These are phyloP conservation scores for Penicillium janthinellum DNA, from an alignment of 2,329 filamentous ascomycete species.

Conservation along the genomic window DNA sequence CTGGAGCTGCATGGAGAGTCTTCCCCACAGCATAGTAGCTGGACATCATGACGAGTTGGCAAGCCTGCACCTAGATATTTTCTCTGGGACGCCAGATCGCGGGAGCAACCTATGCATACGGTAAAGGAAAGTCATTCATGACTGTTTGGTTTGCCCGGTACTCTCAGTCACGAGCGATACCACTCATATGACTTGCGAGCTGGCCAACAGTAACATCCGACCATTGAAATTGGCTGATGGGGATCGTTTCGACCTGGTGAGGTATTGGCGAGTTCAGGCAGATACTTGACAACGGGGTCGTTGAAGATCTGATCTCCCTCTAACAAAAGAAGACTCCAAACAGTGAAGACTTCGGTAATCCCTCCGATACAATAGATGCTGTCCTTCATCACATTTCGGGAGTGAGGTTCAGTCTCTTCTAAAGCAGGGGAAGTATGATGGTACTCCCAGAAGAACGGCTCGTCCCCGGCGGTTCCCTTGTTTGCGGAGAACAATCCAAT, in stretches of 20 bases:
- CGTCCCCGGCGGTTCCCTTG: conserved; percentile 11
- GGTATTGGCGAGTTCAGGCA: conserved; percentile 38
- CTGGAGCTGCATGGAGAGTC: conserved; percentile 7
- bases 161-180: conserved; percentile 23
- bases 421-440: conserved; percentile 25
- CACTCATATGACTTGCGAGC: conserved; percentile 28
- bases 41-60: background rate
- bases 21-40: conserved; percentile 8
- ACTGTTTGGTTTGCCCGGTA: background rate
- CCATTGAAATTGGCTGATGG: conserved; percentile 15
- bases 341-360: conserved; percentile 43
- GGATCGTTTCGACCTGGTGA: background rate
- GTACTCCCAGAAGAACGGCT: conserved; percentile 26
- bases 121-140: background rate
- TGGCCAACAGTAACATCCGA: conserved; percentile 26
- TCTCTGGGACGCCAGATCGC: background rate
- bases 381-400: conserved; percentile 17
- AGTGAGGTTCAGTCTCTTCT: background rate
- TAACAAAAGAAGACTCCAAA: conserved; percentile 39
- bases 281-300: conserved; percentile 44
- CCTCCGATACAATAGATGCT: conserved; percentile 37
- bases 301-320: conserved; percentile 40
- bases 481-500: conserved; percentile 26
- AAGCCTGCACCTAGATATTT: background rate
- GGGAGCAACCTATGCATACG: conserved; percentile 5